A percentile compares a stretch with the other conserved stretches of the same genome.
Evolutionary conservation across 2,329 filamentous ascomycete species (phyloP).

Genomic region (Nothophoma quercina): DNA sequence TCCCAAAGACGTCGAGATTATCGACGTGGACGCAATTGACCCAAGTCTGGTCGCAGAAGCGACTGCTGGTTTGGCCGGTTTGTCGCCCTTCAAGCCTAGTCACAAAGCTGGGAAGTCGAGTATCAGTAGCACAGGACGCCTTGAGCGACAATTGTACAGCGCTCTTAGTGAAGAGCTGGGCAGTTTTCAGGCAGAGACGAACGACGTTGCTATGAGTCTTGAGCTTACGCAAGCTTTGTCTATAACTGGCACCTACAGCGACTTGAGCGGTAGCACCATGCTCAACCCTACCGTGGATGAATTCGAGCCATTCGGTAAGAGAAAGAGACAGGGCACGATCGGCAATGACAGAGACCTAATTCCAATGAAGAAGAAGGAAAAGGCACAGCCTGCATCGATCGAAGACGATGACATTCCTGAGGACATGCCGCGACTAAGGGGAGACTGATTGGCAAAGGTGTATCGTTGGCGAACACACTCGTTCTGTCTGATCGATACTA

Average conservation of each 20-base stretch:
- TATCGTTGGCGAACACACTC: background rate
- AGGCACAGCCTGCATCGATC: slow-evolving; percentile 7
- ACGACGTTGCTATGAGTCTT: slow-evolving; percentile 20
- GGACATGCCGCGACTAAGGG: slow-evolving; percentile 18
- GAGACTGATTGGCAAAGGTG: slow-evolving; percentile 9
- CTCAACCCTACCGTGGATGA: slow-evolving; percentile 15
- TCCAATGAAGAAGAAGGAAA: slow-evolving; percentile 37
- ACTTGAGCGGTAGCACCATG: slow-evolving; percentile 5
- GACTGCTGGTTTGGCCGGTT: slow-evolving; percentile 10
- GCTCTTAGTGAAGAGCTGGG: slow-evolving; percentile 43
- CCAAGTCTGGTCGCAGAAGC: slow-evolving; percentile 5
- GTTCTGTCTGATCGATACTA: too few relatives aligned
- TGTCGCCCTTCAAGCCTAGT: slow-evolving; percentile 26
- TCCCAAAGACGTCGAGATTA: slow-evolving; percentile 24
- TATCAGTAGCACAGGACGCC: slow-evolving; percentile 37
- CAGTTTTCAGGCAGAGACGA: slow-evolving; percentile 28
- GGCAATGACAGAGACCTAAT: slow-evolving; percentile 28
- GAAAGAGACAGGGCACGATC: slow-evolving; percentile 38
- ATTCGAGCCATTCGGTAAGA: slow-evolving; percentile 32
- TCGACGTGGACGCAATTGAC: slow-evolving; percentile 35
- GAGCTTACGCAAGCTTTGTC: slow-evolving; percentile 22
- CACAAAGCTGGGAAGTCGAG: slow-evolving; percentile 39
- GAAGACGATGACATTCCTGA: slow-evolving; percentile 1
- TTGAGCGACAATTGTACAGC: slow-evolving; percentile 41
- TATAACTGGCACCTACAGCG: background rate